Conservation (phyloP, 345 rosid genomes). For the Capsella bursapastoris region DNA sequence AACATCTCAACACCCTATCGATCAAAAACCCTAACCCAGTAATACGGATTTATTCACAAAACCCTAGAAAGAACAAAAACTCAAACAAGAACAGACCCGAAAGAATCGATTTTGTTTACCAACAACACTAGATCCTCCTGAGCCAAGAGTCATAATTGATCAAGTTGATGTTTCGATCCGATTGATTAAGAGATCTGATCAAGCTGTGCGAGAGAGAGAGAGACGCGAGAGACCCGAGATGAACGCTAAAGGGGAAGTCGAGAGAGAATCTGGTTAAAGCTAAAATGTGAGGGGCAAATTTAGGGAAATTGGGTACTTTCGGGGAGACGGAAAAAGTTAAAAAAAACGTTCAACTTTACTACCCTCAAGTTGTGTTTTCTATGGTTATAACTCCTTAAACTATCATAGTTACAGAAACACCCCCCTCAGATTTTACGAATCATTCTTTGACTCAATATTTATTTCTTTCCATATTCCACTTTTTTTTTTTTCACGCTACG, state of each 20-base stretch:
- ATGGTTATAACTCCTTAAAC: neutral
- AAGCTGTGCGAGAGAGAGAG: conserved; percentile 5
- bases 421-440: neutral
- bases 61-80: neutral
- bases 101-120: conserved; percentile 47
- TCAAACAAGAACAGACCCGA: neutral
- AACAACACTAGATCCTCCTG: conserved; percentile 88
- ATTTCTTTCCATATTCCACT: too few species aligned
- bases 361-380: neutral
- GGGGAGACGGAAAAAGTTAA: neutral
- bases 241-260: conserved; percentile 11
- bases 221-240: neutral
- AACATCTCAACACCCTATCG: neutral
- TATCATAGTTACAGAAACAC: neutral
- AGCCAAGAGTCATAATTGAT: conserved; percentile 79
- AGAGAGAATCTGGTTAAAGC: conserved; percentile 38
- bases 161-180: conserved; percentile 25
- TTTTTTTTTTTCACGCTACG: too few species aligned
- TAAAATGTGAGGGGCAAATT: conserved; percentile 21
- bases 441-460: neutral
- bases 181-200: conserved; percentile 53
- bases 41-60: neutral
- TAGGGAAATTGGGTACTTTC: conserved; percentile 10
- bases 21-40: neutral
- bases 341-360: neutral